A percentile compares a stretch with the other conserved stretches of the same genome.
These are phyloP conservation scores for Xylaria longipes DNA, from an alignment of 495 filamentous ascomycete genomes.

Conservation along the genomic window DNA sequence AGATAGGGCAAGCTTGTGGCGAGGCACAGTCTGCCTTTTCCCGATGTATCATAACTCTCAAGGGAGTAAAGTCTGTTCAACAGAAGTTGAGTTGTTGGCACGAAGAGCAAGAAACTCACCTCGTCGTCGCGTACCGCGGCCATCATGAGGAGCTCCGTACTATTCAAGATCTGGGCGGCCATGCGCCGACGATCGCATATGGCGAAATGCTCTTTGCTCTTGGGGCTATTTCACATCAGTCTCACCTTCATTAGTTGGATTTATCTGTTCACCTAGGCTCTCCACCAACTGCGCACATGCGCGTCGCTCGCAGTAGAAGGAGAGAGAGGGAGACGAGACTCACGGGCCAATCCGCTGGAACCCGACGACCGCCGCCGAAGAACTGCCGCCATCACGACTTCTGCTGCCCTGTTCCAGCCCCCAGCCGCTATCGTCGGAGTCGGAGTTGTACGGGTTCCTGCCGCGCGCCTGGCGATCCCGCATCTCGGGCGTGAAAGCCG, in stretches of 20 bases:
- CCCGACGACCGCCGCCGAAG: background rate
- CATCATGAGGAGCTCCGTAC: constrained; percentile 61
- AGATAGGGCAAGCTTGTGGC: no score
- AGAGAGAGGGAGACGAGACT: constrained; percentile 5
- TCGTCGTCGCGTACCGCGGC: constrained; percentile 53
- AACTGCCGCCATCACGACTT: background rate
- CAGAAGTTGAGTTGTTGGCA: background rate
- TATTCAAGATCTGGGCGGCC: constrained; percentile 54
- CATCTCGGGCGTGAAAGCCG: constrained; percentile 48
- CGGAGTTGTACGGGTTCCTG: constrained; percentile 52
- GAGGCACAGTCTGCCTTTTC: no score
- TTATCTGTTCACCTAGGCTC: background rate
- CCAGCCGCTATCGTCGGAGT: constrained; percentile 34
- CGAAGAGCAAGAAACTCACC: constrained; percentile 39
- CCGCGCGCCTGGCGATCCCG: constrained; percentile 61
- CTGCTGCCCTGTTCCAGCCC: constrained; percentile 25
- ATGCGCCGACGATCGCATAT: constrained; percentile 44
- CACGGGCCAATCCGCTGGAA: background rate
- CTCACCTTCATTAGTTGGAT: background rate
- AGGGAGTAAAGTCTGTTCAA: background rate
- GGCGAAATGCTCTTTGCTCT: constrained; percentile 39
- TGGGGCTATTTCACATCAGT: constrained; percentile 5
- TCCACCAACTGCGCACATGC: background rate
- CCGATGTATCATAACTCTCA: background rate
- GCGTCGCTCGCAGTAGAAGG: background rate